Evolutionary conservation across 2,329 filamentous ascomycete species (phyloP), one percentile per base, ranked within the genome.

Genomic region (Conoideocrella luteorostrata): DNA sequence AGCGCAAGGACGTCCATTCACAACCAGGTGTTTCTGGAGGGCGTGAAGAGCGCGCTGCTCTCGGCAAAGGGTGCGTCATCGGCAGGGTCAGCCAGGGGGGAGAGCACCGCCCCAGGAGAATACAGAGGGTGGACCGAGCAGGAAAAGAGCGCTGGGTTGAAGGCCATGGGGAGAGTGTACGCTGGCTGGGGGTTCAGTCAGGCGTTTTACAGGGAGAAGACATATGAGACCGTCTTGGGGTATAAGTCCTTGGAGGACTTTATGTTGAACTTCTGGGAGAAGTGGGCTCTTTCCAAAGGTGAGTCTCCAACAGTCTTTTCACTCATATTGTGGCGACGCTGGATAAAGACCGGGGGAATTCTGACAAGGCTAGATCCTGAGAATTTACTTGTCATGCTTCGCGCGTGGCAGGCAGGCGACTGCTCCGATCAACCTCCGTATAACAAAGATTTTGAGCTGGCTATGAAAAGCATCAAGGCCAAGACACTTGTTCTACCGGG

Each of bases 161-260:
- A 83, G 55, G 86, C 86, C 0, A 76, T 91, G 45, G 84, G 76
- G 0, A 72, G 84, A 35, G 86, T 81, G 0, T 93, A 93, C 61
- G 85, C 86, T 1, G 86, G 86, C 1, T 93, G 80, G 86, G 86
- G 87, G 0, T 86, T 91, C 54, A 85, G 80, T 41, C 86, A 90
- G 55, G 74, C 84, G 0, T 91, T 90, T 55, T 91, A 91, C 55
- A 74, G 86, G 1, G 70, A 87, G 51, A 81, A 74, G 57, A 47
- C 87, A n/a, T 83, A 83, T 57, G 77, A 86, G 58, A 80, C 62
- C 2, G 67, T 58, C 1, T 70, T 89, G 7, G 82, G 82, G 0
- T 88, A 74, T 54, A 79, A 80, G 50, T 69, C 78, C 43, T 68
- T 90, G 2, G 84, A 89, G 48, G 79, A 86, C 42, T 91, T 89